Evolutionary conservation across 2,329 filamentous ascomycete species (phyloP), one percentile per base, ranked within the genome.

Genomic region (Epichloe sp.): DNA sequence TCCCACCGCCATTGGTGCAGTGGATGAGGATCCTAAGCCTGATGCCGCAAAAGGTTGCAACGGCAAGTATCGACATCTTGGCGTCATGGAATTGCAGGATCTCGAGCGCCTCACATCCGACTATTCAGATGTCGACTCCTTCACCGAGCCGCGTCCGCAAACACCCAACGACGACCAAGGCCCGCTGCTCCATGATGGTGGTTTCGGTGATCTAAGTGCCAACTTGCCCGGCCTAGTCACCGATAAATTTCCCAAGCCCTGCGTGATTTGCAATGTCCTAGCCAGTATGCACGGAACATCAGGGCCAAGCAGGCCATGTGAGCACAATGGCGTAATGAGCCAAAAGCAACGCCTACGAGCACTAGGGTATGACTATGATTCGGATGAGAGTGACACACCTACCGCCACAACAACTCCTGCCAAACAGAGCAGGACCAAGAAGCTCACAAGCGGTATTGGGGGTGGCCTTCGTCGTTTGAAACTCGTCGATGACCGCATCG

Each of bases 141-240:
- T 69, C 8, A 59, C 55, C 11, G 57, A 35, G 43, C 58, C 31
- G 56, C 59, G 57, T 10, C 53, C 17, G 31, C 31, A 40, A 14
- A 12, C 34, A 6, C 2, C 21, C 8, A 61, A 62, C 12, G 62
- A 63, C 19, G 69, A 70, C 42, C 66, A 70, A 45, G 61, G 64
- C 4, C 59, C 71, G 0, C 55, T 71, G 0, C 70, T 71, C 52
- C 60, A 59, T 11, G 61, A 67, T 10, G 49, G 44, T 0, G 65
- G 68, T 0, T 71, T 68, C 38, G 68, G 68, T 0, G 51, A 59
- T 12, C 54, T 56, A 1, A 63, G 67, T 3, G 56, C 59, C 40
- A 61, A 67, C 48, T 58, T 73, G 0, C 70, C 59, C 3, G 59
- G 59, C n/a, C 50, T 63, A n/a, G 59, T 59, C 17, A 51, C 21